Conservation (phyloP, 108 stramenopile genomes). For the Conticribra weissflogii region DNA sequence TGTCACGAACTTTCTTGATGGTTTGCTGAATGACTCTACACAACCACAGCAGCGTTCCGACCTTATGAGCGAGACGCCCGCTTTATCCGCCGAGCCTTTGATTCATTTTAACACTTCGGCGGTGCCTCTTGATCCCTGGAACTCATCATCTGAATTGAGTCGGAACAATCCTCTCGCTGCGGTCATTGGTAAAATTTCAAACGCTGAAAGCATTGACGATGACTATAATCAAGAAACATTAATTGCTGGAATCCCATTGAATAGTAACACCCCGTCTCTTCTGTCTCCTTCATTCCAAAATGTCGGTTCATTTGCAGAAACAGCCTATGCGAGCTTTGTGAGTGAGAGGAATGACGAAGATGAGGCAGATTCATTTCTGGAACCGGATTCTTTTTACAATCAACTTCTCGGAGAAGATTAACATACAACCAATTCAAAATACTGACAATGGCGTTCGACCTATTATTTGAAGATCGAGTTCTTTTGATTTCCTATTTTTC, state of each 20-base stretch:
- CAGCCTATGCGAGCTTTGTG: slow-evolving; percentile 35
- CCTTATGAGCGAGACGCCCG: background rate
- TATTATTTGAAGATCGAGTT: background rate
- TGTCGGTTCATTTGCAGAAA: slow-evolving; percentile 21
- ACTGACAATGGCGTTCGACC: background rate
- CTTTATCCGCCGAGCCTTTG: background rate
- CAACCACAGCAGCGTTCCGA: background rate
- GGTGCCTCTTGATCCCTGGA: slow-evolving; percentile 53
- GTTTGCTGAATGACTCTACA: slow-evolving; percentile 39
- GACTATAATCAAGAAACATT: slow-evolving; percentile 24
- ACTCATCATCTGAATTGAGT: background rate
- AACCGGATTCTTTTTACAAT: slow-evolving; percentile 52
- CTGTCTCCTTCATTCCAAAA: slow-evolving; percentile 31
- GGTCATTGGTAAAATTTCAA: slow-evolving; percentile 28
- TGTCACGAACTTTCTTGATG: slow-evolving; percentile 39
- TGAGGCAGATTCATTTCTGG: slow-evolving; percentile 29
- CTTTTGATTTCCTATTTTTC: too few relatives aligned
- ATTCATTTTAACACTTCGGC: background rate
- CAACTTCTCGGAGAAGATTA: slow-evolving; percentile 46
- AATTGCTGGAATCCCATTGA: slow-evolving; percentile 47
- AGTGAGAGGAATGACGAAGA: slow-evolving; percentile 37
- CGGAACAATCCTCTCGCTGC: slow-evolving; percentile 31
- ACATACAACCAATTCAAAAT: background rate
- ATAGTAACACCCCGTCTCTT: slow-evolving; percentile 26
- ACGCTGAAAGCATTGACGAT: slow-evolving; percentile 18